These are phyloP conservation scores for Neofusicoccum parvum DNA, from an alignment of 2,329 filamentous ascomycete genomes.

Conservation along the genomic window DNA sequence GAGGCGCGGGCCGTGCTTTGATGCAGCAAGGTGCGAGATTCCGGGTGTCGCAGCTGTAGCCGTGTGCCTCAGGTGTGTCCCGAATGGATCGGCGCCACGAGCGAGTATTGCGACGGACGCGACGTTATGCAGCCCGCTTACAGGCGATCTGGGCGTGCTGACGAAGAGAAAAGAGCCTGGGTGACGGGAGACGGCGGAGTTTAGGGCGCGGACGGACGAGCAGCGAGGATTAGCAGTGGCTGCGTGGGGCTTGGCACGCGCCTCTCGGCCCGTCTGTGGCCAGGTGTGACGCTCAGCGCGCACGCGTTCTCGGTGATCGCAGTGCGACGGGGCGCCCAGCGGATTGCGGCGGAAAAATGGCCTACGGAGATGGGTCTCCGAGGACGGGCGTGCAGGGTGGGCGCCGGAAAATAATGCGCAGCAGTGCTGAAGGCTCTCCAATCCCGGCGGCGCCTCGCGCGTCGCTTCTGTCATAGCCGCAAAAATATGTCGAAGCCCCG, in stretches of 20 bases:
- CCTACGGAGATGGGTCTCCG: constrained; percentile 17
- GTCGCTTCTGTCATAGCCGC: constrained; percentile 13
- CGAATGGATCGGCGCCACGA: not conserved
- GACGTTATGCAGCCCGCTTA: constrained; percentile 11
- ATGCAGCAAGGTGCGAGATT: not conserved
- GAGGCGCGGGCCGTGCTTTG: constrained; percentile 19
- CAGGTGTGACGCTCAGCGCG: constrained; percentile 1
- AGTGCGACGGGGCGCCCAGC: constrained; percentile 1
- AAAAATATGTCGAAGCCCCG: constrained; percentile 15
- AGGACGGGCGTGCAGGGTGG: not conserved
- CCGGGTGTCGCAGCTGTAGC: constrained; percentile 4
- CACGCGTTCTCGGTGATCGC: not conserved
- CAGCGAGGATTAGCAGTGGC: constrained; percentile 6
- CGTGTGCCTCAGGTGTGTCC: constrained; percentile 14
- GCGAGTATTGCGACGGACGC: constrained; percentile 6
- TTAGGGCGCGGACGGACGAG: constrained; percentile 7
- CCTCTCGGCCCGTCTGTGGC: constrained; percentile 10
- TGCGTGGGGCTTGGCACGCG: constrained; percentile 14
- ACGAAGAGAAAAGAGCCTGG: constrained; percentile 13
- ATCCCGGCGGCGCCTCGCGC: not conserved
- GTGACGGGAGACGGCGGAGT: constrained; percentile 14
- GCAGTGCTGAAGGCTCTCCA: not conserved
- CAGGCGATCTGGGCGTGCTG: constrained; percentile 13
- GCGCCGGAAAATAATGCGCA: constrained; percentile 8
- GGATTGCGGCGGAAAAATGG: constrained; percentile 5